phyloP scores from a whole-genome alignment of 1,284 basidiomycete genomes.

The Chalciporus sp. region DNA sequence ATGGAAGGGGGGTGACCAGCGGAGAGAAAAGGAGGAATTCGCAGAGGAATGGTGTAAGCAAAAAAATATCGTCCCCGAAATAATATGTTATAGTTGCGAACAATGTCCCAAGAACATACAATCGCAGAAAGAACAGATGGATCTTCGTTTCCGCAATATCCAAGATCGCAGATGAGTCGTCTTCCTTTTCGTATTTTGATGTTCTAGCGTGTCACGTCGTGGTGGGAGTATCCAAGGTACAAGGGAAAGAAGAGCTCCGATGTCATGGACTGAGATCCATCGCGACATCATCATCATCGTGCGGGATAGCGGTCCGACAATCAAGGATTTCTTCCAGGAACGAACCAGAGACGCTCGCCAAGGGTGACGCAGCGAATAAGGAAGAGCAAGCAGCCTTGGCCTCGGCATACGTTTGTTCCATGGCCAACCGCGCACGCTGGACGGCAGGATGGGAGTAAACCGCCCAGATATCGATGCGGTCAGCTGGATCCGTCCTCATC shows the following conservation, averaged over 20 bases:
- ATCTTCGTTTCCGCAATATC: slow-evolving; percentile 23
- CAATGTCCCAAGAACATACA: slow-evolving; percentile 40
- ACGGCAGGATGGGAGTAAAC: slow-evolving; percentile 72
- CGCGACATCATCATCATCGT: slow-evolving; percentile 34
- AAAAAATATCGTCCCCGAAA: slow-evolving; percentile 34
- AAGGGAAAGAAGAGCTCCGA: neutral
- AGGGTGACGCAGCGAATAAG: slow-evolving; percentile 65
- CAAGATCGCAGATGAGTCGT: slow-evolving; percentile 19
- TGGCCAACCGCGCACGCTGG: slow-evolving; percentile 61
- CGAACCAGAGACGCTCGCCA: slow-evolving; percentile 56
- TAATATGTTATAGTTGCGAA: slow-evolving; percentile 39
- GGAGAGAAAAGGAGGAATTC: neutral
- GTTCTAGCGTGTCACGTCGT: slow-evolving; percentile 5
- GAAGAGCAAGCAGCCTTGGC: slow-evolving; percentile 43
- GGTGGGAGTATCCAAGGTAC: slow-evolving; percentile 10
- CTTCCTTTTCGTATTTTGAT: slow-evolving; percentile 8
- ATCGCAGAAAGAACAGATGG: slow-evolving; percentile 16
- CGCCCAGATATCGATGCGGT: slow-evolving; percentile 60
- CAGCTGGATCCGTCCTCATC: slow-evolving; percentile 74
- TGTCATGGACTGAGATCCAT: slow-evolving; percentile 46
- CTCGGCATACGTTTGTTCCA: slow-evolving; percentile 54
- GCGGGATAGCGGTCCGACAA: slow-evolving; percentile 15
- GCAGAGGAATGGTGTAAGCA: slow-evolving; percentile 24
- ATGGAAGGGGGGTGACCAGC: slow-evolving; percentile 18
- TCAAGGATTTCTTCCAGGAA: slow-evolving; percentile 69